Percentiles rank a stretch among this genome's conserved stretches.
Evolutionary conservation across 768 basidiomycete species (phyloP).

Genomic region (Tricholoma furcatifolium): DNA sequence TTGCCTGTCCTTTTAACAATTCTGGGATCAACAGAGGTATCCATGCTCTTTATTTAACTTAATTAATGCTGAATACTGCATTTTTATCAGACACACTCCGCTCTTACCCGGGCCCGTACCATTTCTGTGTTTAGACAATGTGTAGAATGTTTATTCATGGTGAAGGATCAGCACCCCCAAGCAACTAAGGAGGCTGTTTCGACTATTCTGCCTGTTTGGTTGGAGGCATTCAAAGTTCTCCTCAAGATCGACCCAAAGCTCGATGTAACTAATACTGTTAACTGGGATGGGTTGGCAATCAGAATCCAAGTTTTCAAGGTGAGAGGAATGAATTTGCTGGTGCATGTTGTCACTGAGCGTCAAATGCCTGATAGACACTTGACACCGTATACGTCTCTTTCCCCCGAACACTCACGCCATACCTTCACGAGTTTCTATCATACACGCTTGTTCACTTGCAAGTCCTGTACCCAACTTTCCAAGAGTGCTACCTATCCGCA

Average conservation of each 20-base stretch:
- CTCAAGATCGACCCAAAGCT: constrained; percentile 59
- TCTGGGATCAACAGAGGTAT: constrained; percentile 72
- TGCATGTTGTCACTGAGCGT: background rate
- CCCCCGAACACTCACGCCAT: constrained; percentile 63
- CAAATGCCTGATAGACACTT: constrained; percentile 54
- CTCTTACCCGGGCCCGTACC: constrained; percentile 81
- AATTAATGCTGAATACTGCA: background rate
- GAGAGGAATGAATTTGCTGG: constrained; percentile 11
- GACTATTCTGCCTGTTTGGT: constrained; percentile 84
- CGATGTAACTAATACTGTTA: constrained; percentile 56
- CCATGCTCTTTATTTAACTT: constrained; percentile 5
- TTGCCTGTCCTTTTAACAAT: constrained; percentile 83
- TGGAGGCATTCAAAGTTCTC: constrained; percentile 84
- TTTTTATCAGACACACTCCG: constrained; percentile 57
- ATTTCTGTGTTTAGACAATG: constrained; percentile 91
- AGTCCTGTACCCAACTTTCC: constrained; percentile 57
- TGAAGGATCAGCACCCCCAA: constrained; percentile 89
- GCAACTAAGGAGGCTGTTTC: constrained; percentile 81
- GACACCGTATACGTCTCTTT: constrained; percentile 81
- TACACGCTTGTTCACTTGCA: constrained; percentile 60
- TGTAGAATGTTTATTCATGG: constrained; percentile 87
- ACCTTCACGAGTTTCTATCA: constrained; percentile 60
- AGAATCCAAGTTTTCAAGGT: constrained; percentile 87
- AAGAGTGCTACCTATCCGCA: constrained; percentile 58
- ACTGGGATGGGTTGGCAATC: constrained; percentile 83